Evolutionary conservation across 2,329 filamentous ascomycete species (phyloP), one percentile per base, ranked within the genome.

Genomic region (Sclerotinia nivalis): DNA sequence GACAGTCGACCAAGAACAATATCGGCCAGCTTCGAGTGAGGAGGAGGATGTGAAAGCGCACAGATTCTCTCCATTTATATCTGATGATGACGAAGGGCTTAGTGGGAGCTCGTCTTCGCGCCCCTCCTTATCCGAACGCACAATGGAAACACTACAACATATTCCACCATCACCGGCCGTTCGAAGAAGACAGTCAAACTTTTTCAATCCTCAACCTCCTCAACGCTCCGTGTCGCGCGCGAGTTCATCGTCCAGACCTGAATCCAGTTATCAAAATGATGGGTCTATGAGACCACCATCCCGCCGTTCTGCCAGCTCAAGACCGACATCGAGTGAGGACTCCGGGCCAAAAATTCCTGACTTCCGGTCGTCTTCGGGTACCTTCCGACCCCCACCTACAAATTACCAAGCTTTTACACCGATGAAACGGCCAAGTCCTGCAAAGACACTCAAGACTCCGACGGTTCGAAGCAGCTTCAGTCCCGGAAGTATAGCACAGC

Each of bases 111-210:
- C 58, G 66, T 52, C 34, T 49, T 68, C 75, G 59, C 72, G 76
- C 22, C 83, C 86, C 66, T 94, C 92, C 0, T 83, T 97, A 5
- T 89, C 91, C 0, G 94, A 97, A 75, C 85, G 95, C 70, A 96
- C 94, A 0, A 89, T 97, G 55, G 93, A 97, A 78, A 97, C 93
- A 0, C 82, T 97, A 8, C 86, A 93, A 4, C 87, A 89, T 60
- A 83, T 97, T 43, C 92, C 93, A 0, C 88, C 92, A 0, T 96
- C 93, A 0, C 93, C 94, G 6, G 87, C 87, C 0, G 80, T 91
- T 59, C 87, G 85, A 66, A 87, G 88, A 70, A 87, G 89, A 68
- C 83, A 86, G 12, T 93, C 92, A 0, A 88, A 87, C 69, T 93
- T 97, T 79, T 96, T 92, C 77, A 89, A 88, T 62, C 80, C 83